Conservation (phyloP, 805 yeast genomes). For the Yarrowia sp. region DNA sequence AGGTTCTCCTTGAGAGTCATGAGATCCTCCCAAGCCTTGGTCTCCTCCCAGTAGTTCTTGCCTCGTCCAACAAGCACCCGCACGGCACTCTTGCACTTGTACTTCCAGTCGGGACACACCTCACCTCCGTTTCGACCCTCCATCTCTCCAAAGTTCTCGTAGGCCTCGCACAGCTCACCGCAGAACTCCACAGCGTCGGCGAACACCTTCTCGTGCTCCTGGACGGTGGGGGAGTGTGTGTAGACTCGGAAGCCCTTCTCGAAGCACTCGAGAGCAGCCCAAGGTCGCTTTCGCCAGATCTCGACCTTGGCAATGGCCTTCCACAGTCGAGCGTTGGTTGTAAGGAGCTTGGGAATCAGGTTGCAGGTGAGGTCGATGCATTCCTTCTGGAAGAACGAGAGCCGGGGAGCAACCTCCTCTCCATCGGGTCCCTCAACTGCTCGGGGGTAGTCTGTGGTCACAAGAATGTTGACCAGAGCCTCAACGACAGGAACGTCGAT, state of each 20-base stretch:
- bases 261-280: constrained; percentile 81
- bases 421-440: constrained; percentile 37
- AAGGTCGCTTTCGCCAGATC: constrained; percentile 80
- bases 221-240: constrained; percentile 61
- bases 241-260: constrained; percentile 83
- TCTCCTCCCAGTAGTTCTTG: constrained; percentile 71
- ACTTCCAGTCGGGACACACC: constrained; percentile 92
- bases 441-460: constrained; percentile 49
- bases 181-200: constrained; percentile 76
- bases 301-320: constrained; percentile 80
- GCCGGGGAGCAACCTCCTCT: constrained; percentile 36
- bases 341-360: constrained; percentile 64
- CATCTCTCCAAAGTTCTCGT: constrained; percentile 79
- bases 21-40: constrained; percentile 71
- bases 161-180: constrained; percentile 76
- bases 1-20: constrained; percentile 47
- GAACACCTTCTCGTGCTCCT: constrained; percentile 63
- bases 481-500: constrained; percentile 76
- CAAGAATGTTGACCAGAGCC: constrained; percentile 63
- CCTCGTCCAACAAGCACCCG: constrained; percentile 79
- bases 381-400: constrained; percentile 62
- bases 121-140: constrained; percentile 61
- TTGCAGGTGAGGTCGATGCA: constrained; percentile 72
- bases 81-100: constrained; percentile 70
- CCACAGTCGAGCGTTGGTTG: constrained; percentile 70